Evolutionary conservation across 768 basidiomycete genomes (phyloP).

Genomic region (Amylocystis lapponica): DNA sequence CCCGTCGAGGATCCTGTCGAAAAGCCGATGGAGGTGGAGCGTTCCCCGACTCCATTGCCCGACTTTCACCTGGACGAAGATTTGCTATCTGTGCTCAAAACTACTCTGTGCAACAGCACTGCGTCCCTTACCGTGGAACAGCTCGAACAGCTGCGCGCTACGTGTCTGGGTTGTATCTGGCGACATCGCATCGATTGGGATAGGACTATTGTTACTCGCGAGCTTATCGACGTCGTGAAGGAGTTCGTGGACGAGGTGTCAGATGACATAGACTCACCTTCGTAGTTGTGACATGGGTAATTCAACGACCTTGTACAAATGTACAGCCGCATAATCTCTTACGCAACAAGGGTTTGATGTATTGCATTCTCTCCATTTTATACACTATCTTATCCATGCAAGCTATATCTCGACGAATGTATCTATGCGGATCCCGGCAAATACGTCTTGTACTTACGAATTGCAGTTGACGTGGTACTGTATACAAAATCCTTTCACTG

Average conservation of each 20-base stretch:
- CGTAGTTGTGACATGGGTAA: neutral
- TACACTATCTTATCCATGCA: constrained; percentile 1
- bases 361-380: no score
- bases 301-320: constrained; percentile 2
- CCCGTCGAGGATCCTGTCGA: constrained; percentile 18
- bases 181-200: constrained; percentile 79
- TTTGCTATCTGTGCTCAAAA: constrained; percentile 42
- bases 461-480: neutral
- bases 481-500: neutral
- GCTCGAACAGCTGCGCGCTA: constrained; percentile 89
- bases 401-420: constrained; percentile 1
- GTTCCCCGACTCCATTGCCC: constrained; percentile 66
- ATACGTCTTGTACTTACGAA: neutral
- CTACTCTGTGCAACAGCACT: constrained; percentile 50
- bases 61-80: constrained; percentile 64
- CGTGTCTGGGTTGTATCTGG: constrained; percentile 80
- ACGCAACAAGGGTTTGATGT: no score
- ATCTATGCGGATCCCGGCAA: neutral
- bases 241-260: constrained; percentile 65
- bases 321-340: constrained; percentile 1
- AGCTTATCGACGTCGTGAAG: constrained; percentile 50
- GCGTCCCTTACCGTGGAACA: constrained; percentile 70
- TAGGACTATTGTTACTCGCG: constrained; percentile 54
- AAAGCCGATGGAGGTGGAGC: constrained; percentile 45
- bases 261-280: constrained; percentile 17